Base-by-base conservation (phyloP, 2,329 filamentous ascomycete genomes). In the Sporothrix curviconia region DNA sequence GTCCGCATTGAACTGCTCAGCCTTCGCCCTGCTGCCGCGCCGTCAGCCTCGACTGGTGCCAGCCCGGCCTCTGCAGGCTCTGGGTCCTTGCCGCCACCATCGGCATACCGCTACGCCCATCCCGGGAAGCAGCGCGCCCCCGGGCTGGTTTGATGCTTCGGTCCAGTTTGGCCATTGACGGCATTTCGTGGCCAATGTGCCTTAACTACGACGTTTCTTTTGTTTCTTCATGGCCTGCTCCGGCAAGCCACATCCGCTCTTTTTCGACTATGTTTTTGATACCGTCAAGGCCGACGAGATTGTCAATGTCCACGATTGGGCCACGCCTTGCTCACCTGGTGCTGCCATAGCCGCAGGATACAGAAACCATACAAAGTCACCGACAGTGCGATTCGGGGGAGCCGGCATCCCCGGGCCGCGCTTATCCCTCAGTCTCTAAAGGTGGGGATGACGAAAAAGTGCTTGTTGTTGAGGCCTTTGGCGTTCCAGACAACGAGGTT, bases 401-500 rank as follows among this genome's bases (percentile, higher is more conserved):
- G 55, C 40, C 17, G 57, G 60, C 42, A 24, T 65, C 8, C 56
- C 57, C 1, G 60, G 60, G 4, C 58, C 57, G 19, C 47, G 56
- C n/a, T 34, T 56, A 56, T 14, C 59, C 61, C 22, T 52, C 59
- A 9, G 61, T 64, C 28, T 59, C 53, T 22, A 63, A 62, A 17
- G 71, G 75, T 14, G 72, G 77, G 17, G 81, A 85, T 56, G 74
- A 82, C 25, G 85, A 87, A 63, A 80, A 81, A 63, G 86, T 91
- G 3, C 74, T 91, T 8, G 84, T 86, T 4, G 78, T 90, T 14
- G 85, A 90, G 71, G 85, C 86, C 0, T 84, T 88, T 67, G 87
- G 87, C 1, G 85, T 87, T 22, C 76, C 76, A 50, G 87, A 90
- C 69, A 90, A 90, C 63, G 87, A 90, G 69, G 87, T 90, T 4